These are phyloP conservation scores for Nymphaea colorata DNA, from an alignment of 164 flowering plant genomes.

Conservation along the genomic window DNA sequence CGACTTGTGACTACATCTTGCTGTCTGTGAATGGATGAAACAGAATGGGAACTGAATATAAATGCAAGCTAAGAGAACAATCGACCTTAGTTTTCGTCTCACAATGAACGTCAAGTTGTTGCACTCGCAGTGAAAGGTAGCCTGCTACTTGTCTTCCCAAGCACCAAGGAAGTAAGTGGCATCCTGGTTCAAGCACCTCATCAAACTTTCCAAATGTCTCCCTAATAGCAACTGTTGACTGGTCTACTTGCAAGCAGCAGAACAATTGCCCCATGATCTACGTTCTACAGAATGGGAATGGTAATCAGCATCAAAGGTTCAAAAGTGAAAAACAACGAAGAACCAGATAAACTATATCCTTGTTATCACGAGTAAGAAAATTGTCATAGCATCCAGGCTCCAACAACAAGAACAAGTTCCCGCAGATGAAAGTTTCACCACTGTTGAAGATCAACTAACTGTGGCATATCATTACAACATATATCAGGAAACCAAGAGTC, in stretches of 20 bases:
- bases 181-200: constrained; percentile 68
- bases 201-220: constrained; percentile 71
- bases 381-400: neutral
- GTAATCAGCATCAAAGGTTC: neutral
- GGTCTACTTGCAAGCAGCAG: constrained; percentile 61
- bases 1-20: no score
- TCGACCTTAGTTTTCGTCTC: constrained; percentile 82
- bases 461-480: no score
- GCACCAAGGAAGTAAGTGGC: constrained; percentile 74
- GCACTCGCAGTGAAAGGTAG: constrained; percentile 51
- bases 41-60: no score
- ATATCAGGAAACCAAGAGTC: no score
- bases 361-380: neutral
- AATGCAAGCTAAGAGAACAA: neutral
- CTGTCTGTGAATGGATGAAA: no score
- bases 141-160: constrained; percentile 58
- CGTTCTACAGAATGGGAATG: constrained; percentile 3
- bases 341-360: neutral
- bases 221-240: constrained; percentile 56
- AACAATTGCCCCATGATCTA: constrained; percentile 53
- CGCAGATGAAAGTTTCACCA: no score
- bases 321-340: neutral
- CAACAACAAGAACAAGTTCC: neutral
- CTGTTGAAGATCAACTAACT: no score
- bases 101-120: constrained; percentile 75